Base-by-base conservation (phyloP, 768 basidiomycete species). In the Coprinellus micaceus region DNA sequence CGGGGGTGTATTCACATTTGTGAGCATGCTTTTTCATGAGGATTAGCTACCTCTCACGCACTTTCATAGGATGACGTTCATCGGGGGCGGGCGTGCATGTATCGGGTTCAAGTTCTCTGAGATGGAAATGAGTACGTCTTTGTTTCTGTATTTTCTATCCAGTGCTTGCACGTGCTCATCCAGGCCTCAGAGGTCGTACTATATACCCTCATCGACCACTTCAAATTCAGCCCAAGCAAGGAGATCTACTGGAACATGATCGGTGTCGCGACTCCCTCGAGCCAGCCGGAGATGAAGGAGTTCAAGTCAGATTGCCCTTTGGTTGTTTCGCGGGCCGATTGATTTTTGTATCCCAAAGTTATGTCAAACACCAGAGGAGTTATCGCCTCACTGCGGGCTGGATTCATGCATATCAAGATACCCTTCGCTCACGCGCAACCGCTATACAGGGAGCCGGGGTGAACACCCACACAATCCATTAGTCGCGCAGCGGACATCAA, bases 161-260 rank as follows among this genome's bases (percentile, higher is more conserved):
- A 7, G 3, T n/a, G 25, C 2, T 19, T 11, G 13, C 12, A 43
- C 19, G 22, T 19, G 24, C 40, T 25, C 11, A 10, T 9, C 19
- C 5, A 4, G n/a, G 25, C 4, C 39, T 11, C 56, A 67, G 67
- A 68, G 60, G 61, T 60, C 3, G 60, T 68, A 2, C 39, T 67
- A 17, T 62, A 57, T 12, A 22, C 62, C 12, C 44, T 69, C 28
- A 39, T 69, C 13, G 64, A 67, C 19, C 58, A 60, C 2, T 65
- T 69, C 60, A 54, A 56, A 39, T 67, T 71, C 36, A 55, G 59
- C 19, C 61, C 64, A 3, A 58, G 63, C 17, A 60, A 63, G 28
- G 60, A 68, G 28, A 62, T 70, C 11, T 9, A 41, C 11, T 65
- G 67, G 40, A 60, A 49, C 59, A 13, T 53, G 13, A 26, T 2